phyloP scores from a whole-genome alignment of 805 yeast genomes.

The Yarrowia sp. region DNA sequence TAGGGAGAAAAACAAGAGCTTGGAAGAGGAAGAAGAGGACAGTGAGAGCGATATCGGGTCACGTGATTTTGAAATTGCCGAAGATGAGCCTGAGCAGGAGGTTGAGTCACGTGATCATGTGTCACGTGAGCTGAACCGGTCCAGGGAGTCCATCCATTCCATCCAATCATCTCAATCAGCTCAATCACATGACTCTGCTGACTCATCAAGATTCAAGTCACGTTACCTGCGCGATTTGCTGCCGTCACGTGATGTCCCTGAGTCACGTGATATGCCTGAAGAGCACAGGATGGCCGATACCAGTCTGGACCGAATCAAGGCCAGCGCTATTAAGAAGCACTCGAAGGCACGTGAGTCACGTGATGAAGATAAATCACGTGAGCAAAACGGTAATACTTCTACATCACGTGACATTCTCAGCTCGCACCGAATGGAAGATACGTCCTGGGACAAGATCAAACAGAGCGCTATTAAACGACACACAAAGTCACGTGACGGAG shows the following conservation, averaged over 20 bases:
- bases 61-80: neutral
- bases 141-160: neutral
- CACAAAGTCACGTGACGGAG: neutral
- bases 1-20: constrained; percentile 2
- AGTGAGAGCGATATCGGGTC: neutral
- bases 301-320: neutral
- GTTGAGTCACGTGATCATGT: neutral
- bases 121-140: neutral
- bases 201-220: neutral
- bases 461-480: neutral
- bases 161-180: neutral
- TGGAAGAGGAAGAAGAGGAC: neutral
- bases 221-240: constrained; percentile 1
- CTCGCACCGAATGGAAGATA: neutral
- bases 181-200: neutral
- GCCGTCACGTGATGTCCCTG: neutral
- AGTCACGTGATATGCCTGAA: neutral
- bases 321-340: neutral
- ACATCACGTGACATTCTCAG: neutral
- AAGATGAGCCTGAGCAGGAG: neutral
- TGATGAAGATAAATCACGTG: neutral
- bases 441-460: neutral
- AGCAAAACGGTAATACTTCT: too few relatives aligned
- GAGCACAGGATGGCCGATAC: neutral
- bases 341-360: neutral